phyloP scores from a whole-genome alignment of 2,329 filamentous ascomycete species.

The Didymella lethalis region DNA sequence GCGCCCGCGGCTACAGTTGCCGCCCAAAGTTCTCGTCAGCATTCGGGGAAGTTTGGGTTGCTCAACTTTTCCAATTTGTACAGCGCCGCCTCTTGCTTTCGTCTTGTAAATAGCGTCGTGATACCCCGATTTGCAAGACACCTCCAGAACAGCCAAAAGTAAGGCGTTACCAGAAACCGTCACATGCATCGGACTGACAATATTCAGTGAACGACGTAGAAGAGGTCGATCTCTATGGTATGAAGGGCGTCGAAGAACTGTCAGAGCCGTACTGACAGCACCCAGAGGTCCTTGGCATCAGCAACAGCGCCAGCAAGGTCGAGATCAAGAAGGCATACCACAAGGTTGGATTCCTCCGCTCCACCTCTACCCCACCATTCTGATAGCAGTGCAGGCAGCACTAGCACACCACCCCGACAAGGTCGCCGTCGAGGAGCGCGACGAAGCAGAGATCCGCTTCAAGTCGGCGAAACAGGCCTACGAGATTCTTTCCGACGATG shows the following conservation, averaged over 20 bases:
- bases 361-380: conserved; percentile 8
- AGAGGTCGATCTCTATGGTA: conserved; percentile 67
- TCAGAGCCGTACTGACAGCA: background rate
- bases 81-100: conserved; percentile 4
- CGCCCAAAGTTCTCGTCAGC: conserved; percentile 15
- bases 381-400: conserved; percentile 68
- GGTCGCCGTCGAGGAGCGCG: conserved; percentile 83
- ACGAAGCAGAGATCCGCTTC: conserved; percentile 88
- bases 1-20: conserved; percentile 19
- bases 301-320: conserved; percentile 73
- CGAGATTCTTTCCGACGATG: conserved; percentile 95
- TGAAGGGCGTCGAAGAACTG: background rate
- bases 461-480: conserved; percentile 94
- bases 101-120: conserved; percentile 1
- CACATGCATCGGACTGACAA: background rate
- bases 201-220: conserved; percentile 44
- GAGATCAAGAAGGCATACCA: conserved; percentile 97
- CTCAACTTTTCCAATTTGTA: conserved; percentile 14
- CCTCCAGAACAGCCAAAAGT: background rate
- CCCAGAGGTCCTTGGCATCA: conserved; percentile 79
- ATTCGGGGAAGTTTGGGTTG: conserved; percentile 13
- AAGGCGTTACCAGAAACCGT: background rate
- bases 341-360: conserved; percentile 68
- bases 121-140: background rate
- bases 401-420: conserved; percentile 94